A percentile compares a stretch with the other conserved stretches of the same genome.
These are phyloP conservation scores for Dictyostelium citrinum DNA, from an alignment of 78 protist genomes.

Conservation along the genomic window DNA sequence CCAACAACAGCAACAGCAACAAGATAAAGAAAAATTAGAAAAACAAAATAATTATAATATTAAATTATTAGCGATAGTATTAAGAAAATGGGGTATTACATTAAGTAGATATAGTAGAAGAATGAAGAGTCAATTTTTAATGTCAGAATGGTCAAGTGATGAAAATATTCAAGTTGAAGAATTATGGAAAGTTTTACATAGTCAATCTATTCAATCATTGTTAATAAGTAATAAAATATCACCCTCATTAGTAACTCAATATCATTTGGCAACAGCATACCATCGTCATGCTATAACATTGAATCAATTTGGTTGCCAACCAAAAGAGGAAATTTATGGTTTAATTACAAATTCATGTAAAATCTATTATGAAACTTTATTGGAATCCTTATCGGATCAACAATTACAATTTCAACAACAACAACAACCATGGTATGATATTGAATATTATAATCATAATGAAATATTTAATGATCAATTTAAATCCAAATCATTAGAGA, in stretches of 20 bases:
- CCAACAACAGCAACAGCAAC: background rate
- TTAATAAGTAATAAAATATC: slow-evolving; percentile 22
- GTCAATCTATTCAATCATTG: slow-evolving; percentile 40
- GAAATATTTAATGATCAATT: slow-evolving; percentile 18
- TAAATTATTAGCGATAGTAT: slow-evolving; percentile 23
- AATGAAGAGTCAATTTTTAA: slow-evolving; percentile 69
- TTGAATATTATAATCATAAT: background rate
- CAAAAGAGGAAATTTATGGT: slow-evolving; percentile 22
- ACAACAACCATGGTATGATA: background rate
- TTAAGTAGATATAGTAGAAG: slow-evolving; percentile 58
- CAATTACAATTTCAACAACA: background rate
- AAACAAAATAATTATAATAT: background rate
- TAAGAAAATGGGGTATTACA: slow-evolving; percentile 71
- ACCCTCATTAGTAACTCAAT: slow-evolving; percentile 27
- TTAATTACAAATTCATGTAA: slow-evolving; percentile 32
- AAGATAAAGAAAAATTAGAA: slow-evolving; percentile 8
- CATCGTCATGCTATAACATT: slow-evolving; percentile 52
- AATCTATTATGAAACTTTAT: slow-evolving; percentile 16
- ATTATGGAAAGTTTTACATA: slow-evolving; percentile 54
- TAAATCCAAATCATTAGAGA: slow-evolving; percentile 21
- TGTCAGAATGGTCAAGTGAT: slow-evolving; percentile 72
- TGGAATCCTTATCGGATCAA: background rate
- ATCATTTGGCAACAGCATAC: slow-evolving; percentile 56
- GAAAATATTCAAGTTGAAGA: slow-evolving; percentile 69
- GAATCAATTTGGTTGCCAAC: slow-evolving; percentile 57